These are phyloP conservation scores for Apiotrichum sp. DNA, from an alignment of 1,284 basidiomycete species.

Conservation along the genomic window DNA sequence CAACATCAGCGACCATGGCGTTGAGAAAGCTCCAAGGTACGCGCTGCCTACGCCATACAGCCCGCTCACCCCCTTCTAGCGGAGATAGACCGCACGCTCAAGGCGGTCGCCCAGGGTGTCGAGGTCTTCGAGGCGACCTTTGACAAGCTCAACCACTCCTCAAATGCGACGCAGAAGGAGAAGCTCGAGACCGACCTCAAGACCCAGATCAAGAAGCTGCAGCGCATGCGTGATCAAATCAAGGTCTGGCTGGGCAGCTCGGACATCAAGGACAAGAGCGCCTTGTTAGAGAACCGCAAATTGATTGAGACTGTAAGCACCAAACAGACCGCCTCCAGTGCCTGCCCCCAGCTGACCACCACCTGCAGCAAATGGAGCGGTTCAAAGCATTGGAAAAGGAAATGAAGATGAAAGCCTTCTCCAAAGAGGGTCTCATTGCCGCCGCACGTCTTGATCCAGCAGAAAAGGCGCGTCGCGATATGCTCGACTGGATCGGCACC, in stretches of 20 bases:
- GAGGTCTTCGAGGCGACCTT: constrained; percentile 93
- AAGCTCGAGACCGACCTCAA: constrained; percentile 92
- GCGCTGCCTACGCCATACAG: too few relatives aligned
- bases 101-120: constrained; percentile 88
- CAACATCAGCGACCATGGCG: constrained; percentile 26
- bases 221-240: constrained; percentile 95
- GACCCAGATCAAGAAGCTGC: constrained; percentile 98
- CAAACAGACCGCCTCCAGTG: too few relatives aligned
- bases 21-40: constrained; percentile 41
- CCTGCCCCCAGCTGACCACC: neutral
- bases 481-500: constrained; percentile 74
- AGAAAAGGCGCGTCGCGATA: constrained; percentile 91
- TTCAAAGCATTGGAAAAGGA: constrained; percentile 99
- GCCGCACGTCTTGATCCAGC: constrained; percentile 92
- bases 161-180: constrained; percentile 88
- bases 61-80: constrained; percentile 52
- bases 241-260: constrained; percentile 98
- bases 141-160: constrained; percentile 90
- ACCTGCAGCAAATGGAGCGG: constrained; percentile 95
- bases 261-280: constrained; percentile 99
- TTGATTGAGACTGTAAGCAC: constrained; percentile 90
- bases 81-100: constrained; percentile 93
- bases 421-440: constrained; percentile 94
- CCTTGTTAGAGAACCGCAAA: constrained; percentile 85
- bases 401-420: constrained; percentile 99